Evolutionary conservation across 331 rosid genomes (phyloP), one percentile per base, ranked within the genome.

Genomic region (Pyrus hybrid): DNA sequence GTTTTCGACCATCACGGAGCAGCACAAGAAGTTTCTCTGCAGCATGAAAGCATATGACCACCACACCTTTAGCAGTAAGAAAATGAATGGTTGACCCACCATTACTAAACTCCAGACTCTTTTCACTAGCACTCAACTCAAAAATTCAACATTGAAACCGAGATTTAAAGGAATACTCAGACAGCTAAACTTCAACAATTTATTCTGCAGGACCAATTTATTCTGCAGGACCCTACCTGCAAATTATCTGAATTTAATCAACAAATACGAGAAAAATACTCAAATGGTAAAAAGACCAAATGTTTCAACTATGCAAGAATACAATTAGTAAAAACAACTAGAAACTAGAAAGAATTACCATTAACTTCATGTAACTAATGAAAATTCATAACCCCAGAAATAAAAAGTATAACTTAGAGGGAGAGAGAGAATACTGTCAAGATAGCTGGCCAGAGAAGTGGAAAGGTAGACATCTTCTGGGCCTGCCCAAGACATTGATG

Each of bases 401-500:
- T 5, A 7, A 3, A 41, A 58, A 22, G 4, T 17, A 18, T 20
- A 16, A 21, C 7, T 17, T 64, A 41, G 45, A 41, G 45, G 66
- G 76, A 72, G 79, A 83, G 69, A 74, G 30, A 70, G 35, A 85
- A 76, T 78, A 93, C 98, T 91, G 83, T 93, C 98, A 77, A 93
- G 98, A 85, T 93, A 93, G 81, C 93, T 93, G 45, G 98, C 98
- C 67, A 93, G 97, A 77, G 98, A 93, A 84, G 98, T 93, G 45
- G 98, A 93, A 67, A 93, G 95, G 88, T 88, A 87, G 80, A 90
- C 82, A 80, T 93, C 97, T 81, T 93, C 98, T 65, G 98, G 93
- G 83, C 93, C 96, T 28, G 97, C 96, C 97, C 97, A 90, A 83
- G 98, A 87, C 98, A 93, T 93, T 53, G 83, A 74, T 62, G 79